Evolutionary conservation across 2,329 filamentous ascomycete genomes (phyloP).

Genomic region (Gaeumannomyces tritici): DNA sequence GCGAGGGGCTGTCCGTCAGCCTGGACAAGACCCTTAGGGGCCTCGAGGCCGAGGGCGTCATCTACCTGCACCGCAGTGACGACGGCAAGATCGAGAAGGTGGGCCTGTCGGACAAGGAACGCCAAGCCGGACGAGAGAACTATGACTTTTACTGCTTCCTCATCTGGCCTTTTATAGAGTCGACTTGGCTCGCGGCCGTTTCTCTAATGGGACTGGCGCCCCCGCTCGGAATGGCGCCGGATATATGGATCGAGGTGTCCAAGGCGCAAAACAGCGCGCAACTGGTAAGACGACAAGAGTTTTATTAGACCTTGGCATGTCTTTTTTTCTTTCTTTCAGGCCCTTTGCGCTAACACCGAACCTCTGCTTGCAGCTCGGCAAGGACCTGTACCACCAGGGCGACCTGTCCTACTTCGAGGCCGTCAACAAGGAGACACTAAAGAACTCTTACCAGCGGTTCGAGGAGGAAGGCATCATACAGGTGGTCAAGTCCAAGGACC

Average conservation of each 20-base stretch:
- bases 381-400: conserved; percentile 95
- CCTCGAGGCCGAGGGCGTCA: conserved; percentile 69
- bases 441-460: conserved; percentile 83
- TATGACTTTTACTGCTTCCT: conserved; percentile 99
- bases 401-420: conserved; percentile 96
- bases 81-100: conserved; percentile 52
- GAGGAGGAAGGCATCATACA: conserved; percentile 84
- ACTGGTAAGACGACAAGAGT: conserved; percentile 40
- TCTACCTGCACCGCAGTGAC: conserved; percentile 53
- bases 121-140: conserved; percentile 76
- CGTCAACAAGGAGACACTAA: conserved; percentile 95
- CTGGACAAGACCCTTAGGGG: conserved; percentile 69
- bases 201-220: conserved; percentile 81
- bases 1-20: conserved; percentile 72
- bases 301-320: background rate
- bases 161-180: conserved; percentile 97
- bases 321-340: background rate
- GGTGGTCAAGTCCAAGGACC: conserved; percentile 58
- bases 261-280: conserved; percentile 77
- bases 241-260: conserved; percentile 68
- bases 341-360: conserved; percentile 8
- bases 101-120: conserved; percentile 67
- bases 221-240: conserved; percentile 46
- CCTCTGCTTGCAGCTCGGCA: conserved; percentile 59
- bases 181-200: conserved; percentile 83